phyloP scores from a whole-genome alignment of 140 eudicot species.

The Ambrosia hybrid region DNA sequence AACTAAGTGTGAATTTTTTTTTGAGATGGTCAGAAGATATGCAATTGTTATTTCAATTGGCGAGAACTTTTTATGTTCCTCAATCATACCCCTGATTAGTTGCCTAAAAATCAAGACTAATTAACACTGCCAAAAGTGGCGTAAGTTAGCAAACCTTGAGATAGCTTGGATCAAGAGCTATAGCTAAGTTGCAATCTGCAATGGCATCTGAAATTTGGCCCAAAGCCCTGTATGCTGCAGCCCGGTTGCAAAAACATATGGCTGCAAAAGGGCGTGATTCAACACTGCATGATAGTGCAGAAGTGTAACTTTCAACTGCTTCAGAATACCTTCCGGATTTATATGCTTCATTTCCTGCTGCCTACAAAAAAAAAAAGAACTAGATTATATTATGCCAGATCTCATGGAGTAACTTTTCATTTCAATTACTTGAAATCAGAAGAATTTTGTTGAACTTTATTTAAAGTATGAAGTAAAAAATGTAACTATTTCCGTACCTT shows the following conservation, averaged over 20 bases:
- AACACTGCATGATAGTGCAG: constrained; percentile 68
- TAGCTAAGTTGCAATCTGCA: constrained; percentile 92
- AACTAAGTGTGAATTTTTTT: too few relatives aligned
- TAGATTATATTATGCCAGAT: constrained; percentile 2
- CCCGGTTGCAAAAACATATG: constrained; percentile 89
- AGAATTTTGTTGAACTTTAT: neutral
- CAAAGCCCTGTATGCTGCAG: constrained; percentile 84
- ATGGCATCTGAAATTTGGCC: constrained; percentile 87
- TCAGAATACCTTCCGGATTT: constrained; percentile 63
- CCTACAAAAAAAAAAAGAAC: constrained; percentile 17
- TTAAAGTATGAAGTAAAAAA: neutral
- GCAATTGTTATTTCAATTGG: too few relatives aligned
- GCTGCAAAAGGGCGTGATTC: constrained; percentile 92
- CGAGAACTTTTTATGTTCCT: too few relatives aligned
- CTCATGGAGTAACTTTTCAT: neutral
- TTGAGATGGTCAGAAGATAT: too few relatives aligned
- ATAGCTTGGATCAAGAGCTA: constrained; percentile 76
- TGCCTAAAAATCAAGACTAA: neutral
- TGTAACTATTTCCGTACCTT: constrained; percentile 53
- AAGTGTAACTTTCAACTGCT: constrained; percentile 80
- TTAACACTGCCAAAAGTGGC: neutral
- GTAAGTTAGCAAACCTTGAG: constrained; percentile 58
- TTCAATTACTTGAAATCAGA: neutral
- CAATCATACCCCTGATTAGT: constrained; percentile 1
- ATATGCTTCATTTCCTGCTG: constrained; percentile 86